Evolutionary conservation across 768 basidiomycete species (phyloP).

Genomic region (Russula emetica): DNA sequence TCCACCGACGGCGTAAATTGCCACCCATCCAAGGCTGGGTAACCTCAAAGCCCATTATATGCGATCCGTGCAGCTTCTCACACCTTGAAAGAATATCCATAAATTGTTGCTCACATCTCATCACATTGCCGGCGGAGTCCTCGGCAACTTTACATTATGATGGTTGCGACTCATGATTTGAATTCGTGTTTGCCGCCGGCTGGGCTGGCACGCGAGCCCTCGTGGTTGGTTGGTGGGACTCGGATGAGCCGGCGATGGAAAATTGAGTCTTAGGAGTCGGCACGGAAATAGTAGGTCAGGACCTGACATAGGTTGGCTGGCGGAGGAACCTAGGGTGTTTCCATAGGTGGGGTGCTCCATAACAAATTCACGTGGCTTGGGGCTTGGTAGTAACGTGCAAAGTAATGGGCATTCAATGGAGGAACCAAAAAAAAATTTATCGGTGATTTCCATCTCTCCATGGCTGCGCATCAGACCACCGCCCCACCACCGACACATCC

Average conservation of each 20-base stretch:
- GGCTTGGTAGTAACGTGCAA: constrained; percentile 1
- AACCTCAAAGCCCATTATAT: constrained; percentile 14
- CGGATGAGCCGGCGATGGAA: neutral
- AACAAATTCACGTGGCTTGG: constrained; percentile 3
- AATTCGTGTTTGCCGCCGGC: neutral
- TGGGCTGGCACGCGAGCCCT: neutral
- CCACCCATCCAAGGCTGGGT: constrained; percentile 14
- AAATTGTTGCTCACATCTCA: constrained; percentile 7
- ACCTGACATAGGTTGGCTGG: constrained; percentile 1
- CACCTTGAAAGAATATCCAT: neutral
- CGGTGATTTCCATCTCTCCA: constrained; percentile 11
- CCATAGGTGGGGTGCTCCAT: constrained; percentile 2
- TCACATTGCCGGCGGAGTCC: constrained; percentile 15
- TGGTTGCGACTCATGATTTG: too few species aligned
- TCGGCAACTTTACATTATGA: neutral
- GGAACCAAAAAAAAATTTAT: neutral
- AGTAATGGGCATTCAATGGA: constrained; percentile 1
- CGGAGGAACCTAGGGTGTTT: neutral
- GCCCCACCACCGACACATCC: constrained; percentile 61
- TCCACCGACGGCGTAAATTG: constrained; percentile 9
- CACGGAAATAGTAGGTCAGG: constrained; percentile 5
- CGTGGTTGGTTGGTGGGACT: neutral
- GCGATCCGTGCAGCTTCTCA: constrained; percentile 11
- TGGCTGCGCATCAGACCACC: constrained; percentile 36
- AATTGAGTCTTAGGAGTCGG: neutral